Evolutionary conservation across 2,329 filamentous ascomycete genomes (phyloP), one percentile per base, ranked within the genome.

Genomic region (Paecilomyces niveus): DNA sequence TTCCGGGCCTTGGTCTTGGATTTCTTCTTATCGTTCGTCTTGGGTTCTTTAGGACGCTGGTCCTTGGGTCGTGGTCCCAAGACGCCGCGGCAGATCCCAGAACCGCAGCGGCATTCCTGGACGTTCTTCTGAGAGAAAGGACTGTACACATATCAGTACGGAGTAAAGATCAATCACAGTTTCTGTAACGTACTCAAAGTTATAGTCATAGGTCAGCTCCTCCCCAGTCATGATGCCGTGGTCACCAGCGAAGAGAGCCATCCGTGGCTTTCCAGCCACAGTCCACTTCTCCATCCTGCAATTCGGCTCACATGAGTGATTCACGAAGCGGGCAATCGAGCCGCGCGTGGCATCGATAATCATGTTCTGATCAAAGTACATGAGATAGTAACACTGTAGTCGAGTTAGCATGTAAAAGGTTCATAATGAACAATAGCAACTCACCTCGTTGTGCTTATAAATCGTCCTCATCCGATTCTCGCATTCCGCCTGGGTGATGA

Each of bases 221-320:
- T 97, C 92, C 24, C 94, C 94, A 10, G 92, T 96, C 86, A 89
- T 89, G 71, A 99, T 93, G 13, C 91, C 91, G 54, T 83, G 81
- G 66, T 95, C 89, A 32, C 93, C 93, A 11, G 94, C 94, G 72
- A 99, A 99, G 1, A 99, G 84, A 15, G 92, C 94, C 91, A 99
- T 97, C 58, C 94, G 86, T 50, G 93, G 93, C 72, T 96, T 92
- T 29, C 92, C 92, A 54, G 87, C 87, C 57, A 99, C 94, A 61
- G 92, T 93, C 91, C 92, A 96, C 74, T 97, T 97, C 68, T 96
- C 91, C 92, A 99, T 97, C 62, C 89, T 86, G 76, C 93, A 97
- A 71, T 99, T 99, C 2, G 94, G 94, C 58, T 90, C 88, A 76
- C 94, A 99, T 18, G 92, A 96, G 74, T 99, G 94, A 72, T 99